Evolutionary conservation across 768 basidiomycete genomes (phyloP), one percentile per base, ranked within the genome.

Genomic region (Lactarius tabidus): DNA sequence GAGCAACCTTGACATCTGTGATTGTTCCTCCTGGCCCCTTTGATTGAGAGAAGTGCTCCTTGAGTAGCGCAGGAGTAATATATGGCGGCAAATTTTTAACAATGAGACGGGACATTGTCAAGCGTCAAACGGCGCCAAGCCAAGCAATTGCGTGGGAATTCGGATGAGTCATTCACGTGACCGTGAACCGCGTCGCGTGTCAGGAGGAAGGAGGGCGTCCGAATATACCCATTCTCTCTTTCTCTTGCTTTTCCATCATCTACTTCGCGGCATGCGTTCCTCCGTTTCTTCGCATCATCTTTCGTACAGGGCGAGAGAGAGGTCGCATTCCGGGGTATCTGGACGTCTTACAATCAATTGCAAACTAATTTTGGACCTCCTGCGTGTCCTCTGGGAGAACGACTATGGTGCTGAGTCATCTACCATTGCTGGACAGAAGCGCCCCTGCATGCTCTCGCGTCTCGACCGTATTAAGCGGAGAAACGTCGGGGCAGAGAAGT

Each of bases 1-100:
- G 80, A 4, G 93, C 85, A 58, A 98, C 82, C 74, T 91, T 91
- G 57, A 88, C 80, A 77, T 98, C 97, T 5, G 97, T 99, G 54
- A 97, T 81, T 1, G 81, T 84, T 4, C 87, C 90, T 0, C 78
- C 77, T 1, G 88, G 89, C 23, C 83, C 81, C 38, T 79, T 80
- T 65, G 84, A 81, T 63, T 85, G 80, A 69, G 63, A 65, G 36
- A 93, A 91, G 74, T 92, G 87, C 60, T 83, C 82, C 56, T 83
- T 80, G 18, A 94, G 83, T 20, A 82, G 81, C 20, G 80, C 80
- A 17, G 85, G 82, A 0, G 90, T 87, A 26, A 88, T 78, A 72
- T 87, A 87, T 0, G 82, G 71, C 0, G 92, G 92, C 0, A 95
- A 75, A 69, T 93, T 92, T 73, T 93, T 93, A 26, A 94, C 78